Conservation (phyloP, 371 early-diverging fungal genomes). For the Batkoa obscura region DNA sequence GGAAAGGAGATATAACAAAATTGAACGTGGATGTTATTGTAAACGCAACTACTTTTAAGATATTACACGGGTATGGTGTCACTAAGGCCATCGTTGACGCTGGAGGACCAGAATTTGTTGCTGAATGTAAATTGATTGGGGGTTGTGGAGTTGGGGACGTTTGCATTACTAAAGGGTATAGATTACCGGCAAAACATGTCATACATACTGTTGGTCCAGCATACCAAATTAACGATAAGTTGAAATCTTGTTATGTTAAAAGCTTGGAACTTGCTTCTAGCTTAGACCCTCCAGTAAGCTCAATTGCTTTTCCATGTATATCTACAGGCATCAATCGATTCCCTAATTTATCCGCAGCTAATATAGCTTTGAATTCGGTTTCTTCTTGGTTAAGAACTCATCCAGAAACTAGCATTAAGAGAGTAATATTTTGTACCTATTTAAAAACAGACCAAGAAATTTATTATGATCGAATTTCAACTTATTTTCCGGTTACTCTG, state of each 20-base stretch:
- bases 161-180: not conserved
- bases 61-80: not conserved
- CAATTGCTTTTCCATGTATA: constrained; percentile 2
- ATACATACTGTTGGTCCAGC: not conserved
- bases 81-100: not conserved
- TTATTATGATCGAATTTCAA: no score
- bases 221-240: not conserved
- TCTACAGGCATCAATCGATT: not conserved
- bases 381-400: not conserved
- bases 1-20: not conserved
- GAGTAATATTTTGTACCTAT: constrained; percentile 1
- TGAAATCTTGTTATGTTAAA: not conserved
- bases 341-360: not conserved
- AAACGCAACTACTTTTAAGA: not conserved
- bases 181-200: not conserved
- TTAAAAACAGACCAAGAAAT: not conserved
- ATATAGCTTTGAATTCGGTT: not conserved
- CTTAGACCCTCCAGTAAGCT: not conserved
- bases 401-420: not conserved
- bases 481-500: no score
- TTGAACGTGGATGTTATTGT: not conserved
- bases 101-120: not conserved
- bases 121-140: constrained; percentile 1
- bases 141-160: not conserved
- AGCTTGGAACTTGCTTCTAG: not conserved